Conservation (phyloP, 306 rosid species). For the Fragaria nilgerrensis region DNA sequence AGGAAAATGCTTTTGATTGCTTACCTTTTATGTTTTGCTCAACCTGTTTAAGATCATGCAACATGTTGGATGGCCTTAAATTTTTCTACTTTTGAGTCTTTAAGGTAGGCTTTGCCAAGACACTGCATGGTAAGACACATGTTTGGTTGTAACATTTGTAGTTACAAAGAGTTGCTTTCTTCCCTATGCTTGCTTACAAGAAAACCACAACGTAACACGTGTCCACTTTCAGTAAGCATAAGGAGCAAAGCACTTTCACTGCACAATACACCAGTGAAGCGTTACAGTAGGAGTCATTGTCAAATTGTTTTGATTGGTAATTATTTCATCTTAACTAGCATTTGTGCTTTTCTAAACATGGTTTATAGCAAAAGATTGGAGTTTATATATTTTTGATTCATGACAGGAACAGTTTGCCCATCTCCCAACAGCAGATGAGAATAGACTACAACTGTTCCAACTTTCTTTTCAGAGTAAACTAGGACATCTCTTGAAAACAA, state of each 20-base stretch:
- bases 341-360: neutral
- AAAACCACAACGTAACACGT: neutral
- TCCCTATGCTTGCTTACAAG: neutral
- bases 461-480: conserved; percentile 13
- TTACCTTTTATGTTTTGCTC: neutral
- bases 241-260: neutral
- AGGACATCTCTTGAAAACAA: neutral
- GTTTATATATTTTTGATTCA: neutral
- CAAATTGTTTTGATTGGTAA: neutral
- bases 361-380: neutral
- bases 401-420: conserved; percentile 14
- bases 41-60: neutral
- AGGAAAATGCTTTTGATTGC: neutral
- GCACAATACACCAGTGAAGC: neutral
- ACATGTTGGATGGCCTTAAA: neutral
- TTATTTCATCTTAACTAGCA: neutral
- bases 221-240: neutral
- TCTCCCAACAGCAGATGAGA: conserved; percentile 14
- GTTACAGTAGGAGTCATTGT: neutral
- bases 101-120: neutral
- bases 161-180: neutral
- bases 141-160: neutral
- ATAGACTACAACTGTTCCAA: conserved; percentile 14
- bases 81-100: neutral
- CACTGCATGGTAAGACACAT: neutral